These are phyloP conservation scores for Colletotrichum sansevieriae DNA, from an alignment of 2,329 filamentous ascomycete species.

Conservation along the genomic window DNA sequence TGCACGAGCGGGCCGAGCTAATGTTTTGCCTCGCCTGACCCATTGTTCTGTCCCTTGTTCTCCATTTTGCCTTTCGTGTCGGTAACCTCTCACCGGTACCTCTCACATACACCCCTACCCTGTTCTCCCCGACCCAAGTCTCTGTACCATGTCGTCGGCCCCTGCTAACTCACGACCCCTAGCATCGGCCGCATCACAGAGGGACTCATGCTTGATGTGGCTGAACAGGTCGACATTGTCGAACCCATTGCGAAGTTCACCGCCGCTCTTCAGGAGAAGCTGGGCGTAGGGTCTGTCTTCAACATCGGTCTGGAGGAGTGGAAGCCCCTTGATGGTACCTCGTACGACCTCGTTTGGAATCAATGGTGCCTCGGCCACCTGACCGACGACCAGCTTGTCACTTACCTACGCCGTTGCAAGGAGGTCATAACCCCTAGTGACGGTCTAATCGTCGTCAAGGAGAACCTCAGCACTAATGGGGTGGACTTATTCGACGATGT, in stretches of 20 bases:
- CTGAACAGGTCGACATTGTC: slow-evolving; percentile 82
- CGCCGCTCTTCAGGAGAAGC: slow-evolving; percentile 65
- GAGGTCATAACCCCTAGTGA: slow-evolving; percentile 49
- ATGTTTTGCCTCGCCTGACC: slow-evolving; percentile 41
- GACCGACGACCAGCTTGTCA: slow-evolving; percentile 78
- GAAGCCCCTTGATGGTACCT: slow-evolving; percentile 58
- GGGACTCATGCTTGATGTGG: slow-evolving; percentile 78
- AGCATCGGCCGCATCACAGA: slow-evolving; percentile 88
- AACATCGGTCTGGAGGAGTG: slow-evolving; percentile 82
- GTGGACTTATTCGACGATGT: slow-evolving; percentile 68
- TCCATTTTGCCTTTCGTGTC: slow-evolving; percentile 19
- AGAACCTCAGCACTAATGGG: slow-evolving; percentile 75
- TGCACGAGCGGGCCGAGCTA: slow-evolving; percentile 30
- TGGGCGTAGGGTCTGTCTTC: slow-evolving; percentile 74
- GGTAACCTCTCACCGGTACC: slow-evolving; percentile 35
- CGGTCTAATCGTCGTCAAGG: slow-evolving; percentile 61
- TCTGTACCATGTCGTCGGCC: slow-evolving; percentile 17
- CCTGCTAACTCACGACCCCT: slow-evolving; percentile 35
- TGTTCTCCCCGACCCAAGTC: slow-evolving; percentile 32
- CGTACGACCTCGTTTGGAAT: slow-evolving; percentile 87
- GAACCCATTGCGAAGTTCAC: slow-evolving; percentile 90
- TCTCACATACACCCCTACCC: slow-evolving; percentile 28
- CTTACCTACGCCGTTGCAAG: slow-evolving; percentile 74
- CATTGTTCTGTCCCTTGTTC: slow-evolving; percentile 21
- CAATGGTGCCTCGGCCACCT: slow-evolving; percentile 93